Conservation (phyloP, 2,329 filamentous ascomycete genomes). For the Blastomyces emzantsi region DNA sequence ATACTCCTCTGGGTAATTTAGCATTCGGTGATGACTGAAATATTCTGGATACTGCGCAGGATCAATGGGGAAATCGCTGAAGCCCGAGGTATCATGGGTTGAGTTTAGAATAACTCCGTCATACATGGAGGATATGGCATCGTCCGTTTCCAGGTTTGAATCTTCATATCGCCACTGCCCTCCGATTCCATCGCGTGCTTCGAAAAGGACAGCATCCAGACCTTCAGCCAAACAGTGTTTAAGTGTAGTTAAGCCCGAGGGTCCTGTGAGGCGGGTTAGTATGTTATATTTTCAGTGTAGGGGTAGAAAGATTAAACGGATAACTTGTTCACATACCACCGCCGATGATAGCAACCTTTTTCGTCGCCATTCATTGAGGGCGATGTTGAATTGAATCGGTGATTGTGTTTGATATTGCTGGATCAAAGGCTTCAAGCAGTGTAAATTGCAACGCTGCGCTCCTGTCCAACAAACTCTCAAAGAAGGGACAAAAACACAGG, state of each 20-base stretch:
- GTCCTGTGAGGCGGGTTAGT: slow-evolving; percentile 18
- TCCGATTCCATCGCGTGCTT: slow-evolving; percentile 29
- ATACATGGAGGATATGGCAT: slow-evolving; percentile 30
- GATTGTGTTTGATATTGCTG: neutral
- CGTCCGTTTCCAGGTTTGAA: slow-evolving; percentile 18
- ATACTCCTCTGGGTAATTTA: slow-evolving; percentile 32
- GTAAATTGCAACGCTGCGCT: neutral
- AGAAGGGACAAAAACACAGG: neutral
- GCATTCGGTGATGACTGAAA: slow-evolving; percentile 29
- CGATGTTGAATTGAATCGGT: neutral
- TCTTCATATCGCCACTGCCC: slow-evolving; percentile 35
- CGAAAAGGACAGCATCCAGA: slow-evolving; percentile 29
- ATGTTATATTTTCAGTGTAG: neutral
- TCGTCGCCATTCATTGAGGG: neutral
- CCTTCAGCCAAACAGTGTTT: slow-evolving; percentile 35
- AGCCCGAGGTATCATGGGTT: slow-evolving; percentile 31
- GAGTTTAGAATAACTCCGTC: slow-evolving; percentile 32
- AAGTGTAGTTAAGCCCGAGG: slow-evolving; percentile 30
- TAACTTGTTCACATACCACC: slow-evolving; percentile 14
- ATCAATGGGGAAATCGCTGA: slow-evolving; percentile 36
- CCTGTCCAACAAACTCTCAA: neutral
- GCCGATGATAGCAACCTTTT: slow-evolving; percentile 19
- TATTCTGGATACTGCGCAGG: slow-evolving; percentile 32
- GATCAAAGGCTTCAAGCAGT: neutral
- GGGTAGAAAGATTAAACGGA: no score